Base-by-base conservation (phyloP, 768 basidiomycete species). In the Russula virescens region DNA sequence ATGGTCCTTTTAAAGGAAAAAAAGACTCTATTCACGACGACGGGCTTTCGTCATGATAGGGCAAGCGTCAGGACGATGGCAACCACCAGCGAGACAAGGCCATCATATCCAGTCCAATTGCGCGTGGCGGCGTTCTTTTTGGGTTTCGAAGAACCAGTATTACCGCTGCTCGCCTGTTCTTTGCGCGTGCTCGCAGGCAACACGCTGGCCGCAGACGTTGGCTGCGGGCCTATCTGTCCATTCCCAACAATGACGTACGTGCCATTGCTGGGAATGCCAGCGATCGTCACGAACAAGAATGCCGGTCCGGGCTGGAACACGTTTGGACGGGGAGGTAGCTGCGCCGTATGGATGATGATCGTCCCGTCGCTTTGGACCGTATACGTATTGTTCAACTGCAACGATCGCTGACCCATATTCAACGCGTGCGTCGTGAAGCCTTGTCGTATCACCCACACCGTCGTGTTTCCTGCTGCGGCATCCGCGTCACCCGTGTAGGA, bases 221-320 rank as follows among this genome's bases (percentile, higher is more conserved):
- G 59, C 51, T 60, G 59, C 2, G 1, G 5, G 28, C 51, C 51
- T 8, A 42, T 10, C 14, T 53, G 21, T 6, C 59, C 59, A 16
- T 14, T 53, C 18, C 59, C 59, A 3, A 60, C 50, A 0, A 21
- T 53, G 34, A 60, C 23, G 9, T 25, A 46, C 8, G 51, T 46
- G 19, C 59, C 59, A 5, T 23, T 46, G 40, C 59, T 60, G 18
- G 59, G 59, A 8, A 60, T 53, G 1, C 59, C 59, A 1, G 4
- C 25, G 34, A 60, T 53, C 18, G 59, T 60, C 51, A 60, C 59
- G 13, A 5, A 60, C 23, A 60, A 0, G 43, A 45, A 46, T 21
- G 59, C 59, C 7, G 59, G 59, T 46, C 59, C 59, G 2, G 59
- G 59, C 34, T 60, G 59, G 59, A 60, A 60, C 10, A 60, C 2